Evolutionary conservation across 371 early-diverging fungal species (phyloP).

Genomic region (Mortierella sp.): DNA sequence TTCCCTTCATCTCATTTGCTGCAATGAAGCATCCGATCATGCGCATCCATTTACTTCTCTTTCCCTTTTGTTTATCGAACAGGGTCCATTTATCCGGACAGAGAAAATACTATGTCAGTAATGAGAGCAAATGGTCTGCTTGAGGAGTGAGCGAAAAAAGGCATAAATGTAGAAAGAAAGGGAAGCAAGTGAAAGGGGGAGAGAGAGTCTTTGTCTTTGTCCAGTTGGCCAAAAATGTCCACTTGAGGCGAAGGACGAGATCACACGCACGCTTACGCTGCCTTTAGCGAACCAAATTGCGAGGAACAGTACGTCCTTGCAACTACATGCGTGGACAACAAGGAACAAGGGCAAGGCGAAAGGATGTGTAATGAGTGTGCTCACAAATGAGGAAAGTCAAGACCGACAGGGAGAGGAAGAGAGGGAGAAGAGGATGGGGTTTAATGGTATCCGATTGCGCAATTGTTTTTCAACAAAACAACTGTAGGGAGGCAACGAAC

Average conservation of each 20-base stretch:
- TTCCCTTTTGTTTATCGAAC: background rate
- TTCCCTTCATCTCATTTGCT: background rate
- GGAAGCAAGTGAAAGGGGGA: background rate
- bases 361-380: background rate
- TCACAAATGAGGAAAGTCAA: background rate
- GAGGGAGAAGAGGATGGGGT: background rate
- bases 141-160: background rate
- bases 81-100: conserved; percentile 6
- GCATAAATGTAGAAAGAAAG: background rate
- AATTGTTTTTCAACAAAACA: background rate
- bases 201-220: background rate
- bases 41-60: background rate
- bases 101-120: background rate
- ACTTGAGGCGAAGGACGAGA: background rate
- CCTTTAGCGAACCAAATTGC: background rate
- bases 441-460: background rate
- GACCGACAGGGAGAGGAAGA: background rate
- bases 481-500: background rate
- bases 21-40: background rate
- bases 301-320: background rate
- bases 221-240: conserved; percentile 10
- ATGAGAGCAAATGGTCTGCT: background rate
- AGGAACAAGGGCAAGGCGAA: background rate
- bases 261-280: background rate
- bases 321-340: background rate